Evolutionary conservation across 176 grass and related monocot genomes (phyloP).

Genomic region (Secale cereale): DNA sequence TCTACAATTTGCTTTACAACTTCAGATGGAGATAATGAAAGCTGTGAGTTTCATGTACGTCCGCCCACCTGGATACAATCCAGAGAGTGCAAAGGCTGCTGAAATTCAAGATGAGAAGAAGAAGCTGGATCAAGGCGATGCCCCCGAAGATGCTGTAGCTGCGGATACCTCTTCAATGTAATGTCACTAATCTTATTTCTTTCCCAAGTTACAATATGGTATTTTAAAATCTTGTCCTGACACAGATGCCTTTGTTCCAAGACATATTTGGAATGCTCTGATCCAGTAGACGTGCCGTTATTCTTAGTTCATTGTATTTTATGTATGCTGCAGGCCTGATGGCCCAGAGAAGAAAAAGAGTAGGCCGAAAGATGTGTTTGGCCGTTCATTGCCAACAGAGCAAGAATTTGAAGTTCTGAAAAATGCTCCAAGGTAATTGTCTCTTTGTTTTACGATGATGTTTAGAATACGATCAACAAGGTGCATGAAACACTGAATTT

Average conservation of each 20-base stretch:
- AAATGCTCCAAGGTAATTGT: slow-evolving; percentile 82
- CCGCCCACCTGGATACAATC: slow-evolving; percentile 84
- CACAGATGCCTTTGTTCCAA: not conserved
- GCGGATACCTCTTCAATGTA: slow-evolving; percentile 57
- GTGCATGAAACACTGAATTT: not conserved
- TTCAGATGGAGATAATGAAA: slow-evolving; percentile 95
- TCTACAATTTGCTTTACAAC: slow-evolving; percentile 29
- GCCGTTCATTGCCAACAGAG: slow-evolving; percentile 78
- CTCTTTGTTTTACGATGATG: not conserved
- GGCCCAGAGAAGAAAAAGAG: slow-evolving; percentile 58
- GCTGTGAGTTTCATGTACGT: slow-evolving; percentile 99
- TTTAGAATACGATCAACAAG: not conserved
- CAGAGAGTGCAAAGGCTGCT: slow-evolving; percentile 95
- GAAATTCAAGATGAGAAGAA: slow-evolving; percentile 87
- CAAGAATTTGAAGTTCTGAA: slow-evolving; percentile 96
- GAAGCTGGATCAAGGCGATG: slow-evolving; percentile 41
- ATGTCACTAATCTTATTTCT: slow-evolving; percentile 17
- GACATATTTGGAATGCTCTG: not conserved
- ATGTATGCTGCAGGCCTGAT: slow-evolving; percentile 38
- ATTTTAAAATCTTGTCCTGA: not conserved
- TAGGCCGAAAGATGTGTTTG: slow-evolving; percentile 93
- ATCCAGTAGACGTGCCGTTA: not conserved
- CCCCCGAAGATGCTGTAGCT: slow-evolving; percentile 28
- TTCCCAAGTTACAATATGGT: not conserved
- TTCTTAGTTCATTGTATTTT: not conserved